A percentile compares a stretch with the other conserved stretches of the same genome.
phyloP scores from a whole-genome alignment of 257 asterid species.

The Nicotiana tabacum region DNA sequence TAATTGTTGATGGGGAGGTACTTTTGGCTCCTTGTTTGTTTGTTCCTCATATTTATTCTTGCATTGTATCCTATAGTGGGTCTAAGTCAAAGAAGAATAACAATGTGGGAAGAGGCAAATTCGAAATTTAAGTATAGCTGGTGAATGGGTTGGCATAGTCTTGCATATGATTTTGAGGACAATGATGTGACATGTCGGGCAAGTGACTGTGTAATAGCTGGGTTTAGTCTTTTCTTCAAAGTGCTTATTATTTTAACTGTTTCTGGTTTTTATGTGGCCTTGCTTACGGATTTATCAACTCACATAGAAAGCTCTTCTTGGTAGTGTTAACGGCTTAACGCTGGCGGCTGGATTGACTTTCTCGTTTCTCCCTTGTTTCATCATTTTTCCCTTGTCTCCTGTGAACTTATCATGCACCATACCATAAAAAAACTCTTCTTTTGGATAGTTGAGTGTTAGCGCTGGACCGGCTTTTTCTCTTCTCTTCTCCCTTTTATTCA shows the following conservation, averaged over 20 bases:
- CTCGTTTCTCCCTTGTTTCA: neutral
- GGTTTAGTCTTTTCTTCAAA: neutral
- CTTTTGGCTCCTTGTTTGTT: constrained; percentile 14
- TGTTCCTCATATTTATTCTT: constrained; percentile 8
- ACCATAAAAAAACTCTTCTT: neutral
- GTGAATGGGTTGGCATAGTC: neutral
- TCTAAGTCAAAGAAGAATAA: neutral
- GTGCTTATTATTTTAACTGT: neutral
- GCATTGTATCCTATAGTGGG: neutral
- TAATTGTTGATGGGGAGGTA: constrained; percentile 95
- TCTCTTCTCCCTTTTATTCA: neutral
- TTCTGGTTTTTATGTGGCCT: neutral
- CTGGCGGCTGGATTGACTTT: neutral
- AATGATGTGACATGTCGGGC: neutral
- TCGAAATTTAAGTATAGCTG: neutral
- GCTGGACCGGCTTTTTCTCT: neutral
- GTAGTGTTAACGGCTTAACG: neutral
- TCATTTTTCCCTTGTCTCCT: neutral
- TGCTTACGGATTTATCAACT: neutral
- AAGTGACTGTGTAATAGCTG: neutral
- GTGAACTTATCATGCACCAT: neutral
- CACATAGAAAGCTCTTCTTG: neutral
- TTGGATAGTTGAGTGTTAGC: neutral
- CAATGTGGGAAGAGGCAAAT: neutral
- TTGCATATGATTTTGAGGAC: neutral